phyloP scores from a whole-genome alignment of 2,329 filamentous ascomycete species.

The Penicillium capsulatum region DNA sequence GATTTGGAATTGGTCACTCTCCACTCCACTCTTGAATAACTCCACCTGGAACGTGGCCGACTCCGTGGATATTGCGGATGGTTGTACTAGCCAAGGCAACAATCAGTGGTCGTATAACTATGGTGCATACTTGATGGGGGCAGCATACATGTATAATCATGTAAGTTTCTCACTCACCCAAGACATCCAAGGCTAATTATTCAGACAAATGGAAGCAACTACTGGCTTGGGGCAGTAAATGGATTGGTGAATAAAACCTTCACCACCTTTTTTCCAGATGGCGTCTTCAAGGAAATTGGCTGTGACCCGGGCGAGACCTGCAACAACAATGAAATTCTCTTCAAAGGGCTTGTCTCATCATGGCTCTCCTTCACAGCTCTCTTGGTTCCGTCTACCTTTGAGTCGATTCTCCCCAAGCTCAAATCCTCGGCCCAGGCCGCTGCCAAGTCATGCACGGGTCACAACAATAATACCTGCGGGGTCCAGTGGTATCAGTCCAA shows the following conservation, averaged over 20 bases:
- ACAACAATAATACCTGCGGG: constrained; percentile 54
- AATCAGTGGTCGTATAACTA: constrained; percentile 65
- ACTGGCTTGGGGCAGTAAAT: constrained; percentile 56
- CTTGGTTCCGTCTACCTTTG: constrained; percentile 57
- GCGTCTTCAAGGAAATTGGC: constrained; percentile 50
- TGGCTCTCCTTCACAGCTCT: constrained; percentile 61
- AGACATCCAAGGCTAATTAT: neutral
- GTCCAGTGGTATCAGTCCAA: constrained; percentile 56
- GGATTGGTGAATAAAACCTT: constrained; percentile 54
- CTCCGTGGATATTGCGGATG: constrained; percentile 52
- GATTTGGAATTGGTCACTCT: constrained; percentile 59
- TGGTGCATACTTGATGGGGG: constrained; percentile 56
- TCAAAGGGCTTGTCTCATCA: constrained; percentile 67
- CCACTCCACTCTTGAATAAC: constrained; percentile 56
- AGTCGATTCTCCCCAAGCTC: constrained; percentile 56
- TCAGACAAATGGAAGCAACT: constrained; percentile 47
- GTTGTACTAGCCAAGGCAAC: constrained; percentile 59
- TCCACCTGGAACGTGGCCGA: constrained; percentile 61
- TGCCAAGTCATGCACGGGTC: constrained; percentile 56
- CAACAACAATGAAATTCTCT: constrained; percentile 53
- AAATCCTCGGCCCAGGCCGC: constrained; percentile 57
- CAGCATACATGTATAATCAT: constrained; percentile 65
- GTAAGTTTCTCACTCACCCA: constrained; percentile 30
- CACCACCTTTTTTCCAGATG: constrained; percentile 29
- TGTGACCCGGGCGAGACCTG: constrained; percentile 62